Evolutionary conservation across 208 protist genomes (phyloP), one percentile per base, ranked within the genome.

Genomic region (Acanthamoeba comandoni): DNA sequence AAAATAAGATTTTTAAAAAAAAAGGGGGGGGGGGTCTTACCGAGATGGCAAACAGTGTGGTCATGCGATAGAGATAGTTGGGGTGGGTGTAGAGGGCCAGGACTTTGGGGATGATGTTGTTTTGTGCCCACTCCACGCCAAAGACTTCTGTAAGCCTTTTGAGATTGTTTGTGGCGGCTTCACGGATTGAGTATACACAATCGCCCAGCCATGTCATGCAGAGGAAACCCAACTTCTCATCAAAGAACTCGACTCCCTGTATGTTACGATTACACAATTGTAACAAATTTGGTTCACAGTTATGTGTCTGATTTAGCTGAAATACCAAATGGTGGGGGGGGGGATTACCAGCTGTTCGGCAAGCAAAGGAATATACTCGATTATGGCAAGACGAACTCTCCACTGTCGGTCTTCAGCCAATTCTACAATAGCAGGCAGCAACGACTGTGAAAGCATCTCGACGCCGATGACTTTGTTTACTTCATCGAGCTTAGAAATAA

Each of bases 61-160:
- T 97, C 95, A 98, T 97, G 29, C 97, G 90, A 75, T 97, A 97
- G 0, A 98, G 91, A 88, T 97, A 98, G 90, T 97, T 97, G 49
- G 94, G 91, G 87, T 97, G 87, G 12, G 77, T 89, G 64, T 87
- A 84, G 48, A 97, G 82, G 1, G 52, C 82, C 24, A 97, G 26
- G n/a, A 96, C 93, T 64, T 96, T 94, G 26, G 97, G 96, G 43
- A 98, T 94, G 51, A 98, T 95, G 57, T 95, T 91, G 19, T 92
- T 39, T 26, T 91, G 31, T 17, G 96, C 95, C 97, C 97, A 98
- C n/a, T 97, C 93, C 0, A 93, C 85, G 35, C 96, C 96, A 80
- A 98, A 98, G 11, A 95, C 92, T 64, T 97, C 94, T 13, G 95
- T 95, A 7, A 97, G 65, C 64, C 92, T 94, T 52, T 93, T 94